Conservation (phyloP, 2,329 filamentous ascomycete genomes). For the Septoria petroselini region DNA sequence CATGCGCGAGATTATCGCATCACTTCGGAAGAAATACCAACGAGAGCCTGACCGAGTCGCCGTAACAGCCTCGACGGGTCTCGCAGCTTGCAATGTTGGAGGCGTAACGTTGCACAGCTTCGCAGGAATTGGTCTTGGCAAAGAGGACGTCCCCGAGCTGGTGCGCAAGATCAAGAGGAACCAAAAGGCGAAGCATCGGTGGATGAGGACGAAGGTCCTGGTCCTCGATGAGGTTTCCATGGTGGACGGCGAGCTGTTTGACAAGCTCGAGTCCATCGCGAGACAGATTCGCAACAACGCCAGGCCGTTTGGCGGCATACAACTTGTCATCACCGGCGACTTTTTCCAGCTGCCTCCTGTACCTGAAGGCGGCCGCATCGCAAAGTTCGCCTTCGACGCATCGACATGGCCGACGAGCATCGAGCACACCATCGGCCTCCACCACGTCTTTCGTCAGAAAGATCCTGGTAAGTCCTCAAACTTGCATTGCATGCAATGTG, state of each 20-base stretch:
- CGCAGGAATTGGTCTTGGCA: constrained; percentile 89
- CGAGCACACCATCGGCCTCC: constrained; percentile 90
- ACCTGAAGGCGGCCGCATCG: constrained; percentile 68
- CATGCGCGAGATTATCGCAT: constrained; percentile 83
- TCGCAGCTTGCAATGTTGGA: constrained; percentile 95
- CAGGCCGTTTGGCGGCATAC: constrained; percentile 90
- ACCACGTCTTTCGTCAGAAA: constrained; percentile 93
- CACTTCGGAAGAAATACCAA: constrained; percentile 71
- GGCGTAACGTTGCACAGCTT: constrained; percentile 96
- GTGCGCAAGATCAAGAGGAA: constrained; percentile 90
- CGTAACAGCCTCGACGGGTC: constrained; percentile 90
- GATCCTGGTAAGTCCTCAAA: constrained; percentile 59
- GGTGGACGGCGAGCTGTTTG: constrained; percentile 95
- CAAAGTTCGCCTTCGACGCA: constrained; percentile 91
- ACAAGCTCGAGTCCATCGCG: constrained; percentile 89
- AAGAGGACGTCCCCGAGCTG: constrained; percentile 75
- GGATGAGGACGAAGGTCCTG: constrained; percentile 82
- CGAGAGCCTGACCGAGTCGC: constrained; percentile 80
- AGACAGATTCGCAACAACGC: constrained; percentile 84
- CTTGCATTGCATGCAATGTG: neutral
- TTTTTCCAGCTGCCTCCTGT: constrained; percentile 98
- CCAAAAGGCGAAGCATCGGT: constrained; percentile 79
- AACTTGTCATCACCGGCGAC: constrained; percentile 91
- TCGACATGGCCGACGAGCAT: constrained; percentile 89
- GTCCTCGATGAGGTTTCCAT: constrained; percentile 96